Conservation (phyloP, 2,329 filamentous ascomycete genomes). For the Diaporthe sp. region DNA sequence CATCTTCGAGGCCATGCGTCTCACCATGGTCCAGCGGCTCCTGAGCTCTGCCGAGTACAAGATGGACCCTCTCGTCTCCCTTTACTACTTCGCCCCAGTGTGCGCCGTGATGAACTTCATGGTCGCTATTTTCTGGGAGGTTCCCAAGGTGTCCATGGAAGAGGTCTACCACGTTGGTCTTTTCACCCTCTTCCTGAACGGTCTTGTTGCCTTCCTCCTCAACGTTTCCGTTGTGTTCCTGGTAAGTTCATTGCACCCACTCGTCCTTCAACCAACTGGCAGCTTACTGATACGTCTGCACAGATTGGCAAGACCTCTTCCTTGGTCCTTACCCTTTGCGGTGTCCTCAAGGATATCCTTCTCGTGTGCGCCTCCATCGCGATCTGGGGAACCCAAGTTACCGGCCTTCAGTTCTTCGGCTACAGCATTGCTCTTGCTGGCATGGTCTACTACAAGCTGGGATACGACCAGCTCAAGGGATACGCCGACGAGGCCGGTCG, state of each 20-base stretch:
- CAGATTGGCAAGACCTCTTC: conserved; percentile 91
- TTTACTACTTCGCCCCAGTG: conserved; percentile 91
- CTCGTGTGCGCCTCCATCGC: conserved; percentile 85
- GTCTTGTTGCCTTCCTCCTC: conserved; percentile 82
- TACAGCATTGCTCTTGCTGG: conserved; percentile 85
- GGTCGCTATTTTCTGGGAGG: conserved; percentile 80
- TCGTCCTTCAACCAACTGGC: background rate
- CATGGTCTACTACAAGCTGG: conserved; percentile 90
- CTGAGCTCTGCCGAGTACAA: conserved; percentile 88
- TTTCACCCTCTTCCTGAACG: conserved; percentile 81
- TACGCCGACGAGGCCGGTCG: conserved; percentile 80
- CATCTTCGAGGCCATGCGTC: conserved; percentile 84
- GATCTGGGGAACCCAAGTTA: conserved; percentile 84
- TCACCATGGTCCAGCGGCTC: conserved; percentile 87
- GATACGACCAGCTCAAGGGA: conserved; percentile 85
- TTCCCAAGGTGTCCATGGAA: conserved; percentile 76
- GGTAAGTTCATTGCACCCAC: conserved; percentile 65
- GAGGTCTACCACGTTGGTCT: conserved; percentile 82
- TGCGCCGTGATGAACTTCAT: conserved; percentile 86
- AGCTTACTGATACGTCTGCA: background rate
- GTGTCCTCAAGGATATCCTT: conserved; percentile 90
- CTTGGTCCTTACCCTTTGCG: conserved; percentile 87
- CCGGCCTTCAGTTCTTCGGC: conserved; percentile 83
- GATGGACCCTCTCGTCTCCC: conserved; percentile 90
- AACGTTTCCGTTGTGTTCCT: conserved; percentile 90